phyloP scores from a whole-genome alignment of 1,139 yeast species.

The Taphrina communis region DNA sequence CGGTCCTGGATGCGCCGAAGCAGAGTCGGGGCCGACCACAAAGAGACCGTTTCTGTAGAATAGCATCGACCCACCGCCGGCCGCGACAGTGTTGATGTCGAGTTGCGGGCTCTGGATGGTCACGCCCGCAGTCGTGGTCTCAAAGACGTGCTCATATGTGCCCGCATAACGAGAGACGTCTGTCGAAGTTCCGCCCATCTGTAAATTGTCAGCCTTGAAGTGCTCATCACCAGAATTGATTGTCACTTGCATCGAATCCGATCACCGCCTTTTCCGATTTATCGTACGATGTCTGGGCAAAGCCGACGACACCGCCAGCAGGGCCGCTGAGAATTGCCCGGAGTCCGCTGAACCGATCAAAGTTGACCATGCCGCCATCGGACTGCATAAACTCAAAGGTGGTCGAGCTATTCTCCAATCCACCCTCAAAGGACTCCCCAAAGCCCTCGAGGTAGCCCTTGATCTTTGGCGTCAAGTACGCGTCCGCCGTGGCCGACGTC shows the following conservation, averaged over 20 bases:
- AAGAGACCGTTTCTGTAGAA: conserved; percentile 61
- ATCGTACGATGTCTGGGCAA: conserved; percentile 59
- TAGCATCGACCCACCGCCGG: conserved; percentile 65
- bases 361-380: conserved; percentile 63
- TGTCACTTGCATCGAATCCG: conserved; percentile 56
- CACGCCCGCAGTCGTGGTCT: conserved; percentile 62
- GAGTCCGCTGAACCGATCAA: conserved; percentile 59
- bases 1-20: conserved; percentile 66
- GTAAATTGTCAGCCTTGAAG: not conserved
- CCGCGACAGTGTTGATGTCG: conserved; percentile 65
- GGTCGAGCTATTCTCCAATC: conserved; percentile 55
- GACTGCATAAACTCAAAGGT: conserved; percentile 64
- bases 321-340: conserved; percentile 63
- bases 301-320: conserved; percentile 67
- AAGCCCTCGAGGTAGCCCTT: conserved; percentile 66
- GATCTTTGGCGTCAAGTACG: conserved; percentile 76
- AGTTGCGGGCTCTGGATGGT: conserved; percentile 64
- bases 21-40: conserved; percentile 63
- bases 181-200: conserved; percentile 67
- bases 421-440: conserved; percentile 64
- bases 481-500: conserved; percentile 75
- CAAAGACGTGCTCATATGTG: conserved; percentile 60
- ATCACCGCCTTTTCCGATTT: conserved; percentile 54
- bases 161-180: conserved; percentile 62
- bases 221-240: too few species aligned